A percentile compares a stretch with the other conserved stretches of the same genome.
phyloP scores from a whole-genome alignment of 495 filamentous ascomycete genomes.

The Xylaria curta region DNA sequence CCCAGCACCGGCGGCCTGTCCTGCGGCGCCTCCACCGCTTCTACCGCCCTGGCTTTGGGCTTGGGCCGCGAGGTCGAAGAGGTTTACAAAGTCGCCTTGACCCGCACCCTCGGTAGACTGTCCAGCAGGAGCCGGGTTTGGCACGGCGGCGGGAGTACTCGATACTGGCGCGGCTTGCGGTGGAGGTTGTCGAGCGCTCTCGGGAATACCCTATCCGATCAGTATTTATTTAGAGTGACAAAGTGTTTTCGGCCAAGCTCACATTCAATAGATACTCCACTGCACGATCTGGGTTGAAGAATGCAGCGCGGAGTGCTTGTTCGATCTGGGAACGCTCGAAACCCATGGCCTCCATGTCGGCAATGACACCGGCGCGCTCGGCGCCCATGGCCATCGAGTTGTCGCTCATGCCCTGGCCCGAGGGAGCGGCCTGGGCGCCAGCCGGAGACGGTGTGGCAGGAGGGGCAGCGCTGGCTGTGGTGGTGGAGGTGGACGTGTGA shows the following conservation, averaged over 20 bases:
- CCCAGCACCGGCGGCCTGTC: slow-evolving; percentile 52
- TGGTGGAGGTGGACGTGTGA: slow-evolving; percentile 48
- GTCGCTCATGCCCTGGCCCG: slow-evolving; percentile 53
- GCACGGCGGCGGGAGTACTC: slow-evolving; percentile 33
- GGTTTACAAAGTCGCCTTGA: slow-evolving; percentile 79
- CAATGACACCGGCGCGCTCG: slow-evolving; percentile 81
- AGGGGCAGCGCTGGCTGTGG: slow-evolving; percentile 65
- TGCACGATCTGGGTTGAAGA: slow-evolving; percentile 94
- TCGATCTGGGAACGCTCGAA: slow-evolving; percentile 87
- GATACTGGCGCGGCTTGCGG: slow-evolving; percentile 41
- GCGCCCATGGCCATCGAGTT: slow-evolving; percentile 84
- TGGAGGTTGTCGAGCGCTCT: slow-evolving; percentile 68
- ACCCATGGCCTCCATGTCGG: slow-evolving; percentile 97
- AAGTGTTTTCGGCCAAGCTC: slow-evolving; percentile 42
- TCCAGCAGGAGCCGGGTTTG: slow-evolving; percentile 45
- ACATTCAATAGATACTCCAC: slow-evolving; percentile 94
- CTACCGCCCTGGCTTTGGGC: slow-evolving; percentile 65
- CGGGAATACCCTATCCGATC: slow-evolving; percentile 80
- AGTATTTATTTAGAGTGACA: background rate
- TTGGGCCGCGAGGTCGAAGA: slow-evolving; percentile 89
- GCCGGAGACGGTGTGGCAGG: slow-evolving; percentile 71
- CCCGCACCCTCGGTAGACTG: slow-evolving; percentile 53
- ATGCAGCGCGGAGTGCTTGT: slow-evolving; percentile 92
- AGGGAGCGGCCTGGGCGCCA: slow-evolving; percentile 50
- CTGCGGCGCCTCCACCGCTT: slow-evolving; percentile 45